Evolutionary conservation across 2,329 filamentous ascomycete genomes (phyloP), one percentile per base, ranked within the genome.

Genomic region (Colletotrichum gigasporum): DNA sequence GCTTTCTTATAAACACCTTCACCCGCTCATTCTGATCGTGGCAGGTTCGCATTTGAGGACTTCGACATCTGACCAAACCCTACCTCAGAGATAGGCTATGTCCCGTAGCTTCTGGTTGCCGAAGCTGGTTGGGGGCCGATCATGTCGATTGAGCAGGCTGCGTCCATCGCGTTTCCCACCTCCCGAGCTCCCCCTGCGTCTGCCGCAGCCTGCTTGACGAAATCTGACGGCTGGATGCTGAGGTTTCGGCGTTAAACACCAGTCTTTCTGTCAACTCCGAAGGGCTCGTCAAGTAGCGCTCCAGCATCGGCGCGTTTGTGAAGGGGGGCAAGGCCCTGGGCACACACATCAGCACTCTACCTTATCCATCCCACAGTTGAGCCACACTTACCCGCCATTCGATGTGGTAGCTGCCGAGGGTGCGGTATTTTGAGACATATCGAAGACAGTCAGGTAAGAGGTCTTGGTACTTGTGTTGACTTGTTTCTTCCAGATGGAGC

Each of bases 371-470:
- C 9, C 20, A 18, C 20, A 24, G 14, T 10, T 11, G 12, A 16
- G 34, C 6, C 20, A 22, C 20, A 35, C 62, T 44, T 4, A 65
- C 62, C 37, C 26, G 35, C 28, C 51, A 24, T 56, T 56, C 2
- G 56, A 50, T 9, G 62, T 63, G 20, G 32, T 50, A 28, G 48
- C 24, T 14, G 50, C 50, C 2, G 50, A 63, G 10, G 34, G 50
- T 24, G 57, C 42, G 20, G 50, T 50, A 32, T 22, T 28, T 51
- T 63, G 50, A 39, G 62, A 51, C 62, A 65, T 65, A 7, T 24
- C 51, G 12, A 39, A 44, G 26, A n/a, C 7, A 20, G 12, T 4
- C 12, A n/a, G 34, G 42, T 37, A 37, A 37, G 28, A 22, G 9
- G 5, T 44, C 30, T 22, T 28, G 28, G 22, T 34, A 6, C 16